These are phyloP conservation scores for Raffaelea ambrosiae DNA, from an alignment of 2,329 filamentous ascomycete species.

Conservation along the genomic window DNA sequence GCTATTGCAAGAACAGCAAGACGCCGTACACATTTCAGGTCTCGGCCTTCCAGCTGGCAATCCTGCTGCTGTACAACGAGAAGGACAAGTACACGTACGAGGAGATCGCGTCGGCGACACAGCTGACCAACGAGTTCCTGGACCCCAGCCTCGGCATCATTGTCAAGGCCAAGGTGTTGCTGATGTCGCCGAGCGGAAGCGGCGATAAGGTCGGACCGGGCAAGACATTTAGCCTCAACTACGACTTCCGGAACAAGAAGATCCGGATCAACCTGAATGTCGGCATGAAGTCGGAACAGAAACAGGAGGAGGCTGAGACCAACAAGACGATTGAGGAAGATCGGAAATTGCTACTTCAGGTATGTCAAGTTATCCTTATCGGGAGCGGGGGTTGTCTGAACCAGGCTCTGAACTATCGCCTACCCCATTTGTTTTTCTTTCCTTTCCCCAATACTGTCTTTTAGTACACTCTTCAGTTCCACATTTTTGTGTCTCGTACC, in stretches of 20 bases:
- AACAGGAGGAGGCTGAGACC: constrained; percentile 92
- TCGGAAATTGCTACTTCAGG: constrained; percentile 91
- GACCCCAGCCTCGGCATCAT: constrained; percentile 82
- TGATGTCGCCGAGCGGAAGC: constrained; percentile 56
- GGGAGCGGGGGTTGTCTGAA: too few relatives aligned
- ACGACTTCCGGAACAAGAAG: constrained; percentile 98
- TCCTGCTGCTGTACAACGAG: constrained; percentile 91
- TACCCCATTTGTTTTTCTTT: background rate
- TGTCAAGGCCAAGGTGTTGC: constrained; percentile 85
- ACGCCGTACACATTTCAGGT: constrained; percentile 95
- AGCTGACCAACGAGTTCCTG: constrained; percentile 70
- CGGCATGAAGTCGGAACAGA: constrained; percentile 88
- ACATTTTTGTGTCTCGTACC: background rate
- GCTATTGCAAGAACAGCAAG: constrained; percentile 83
- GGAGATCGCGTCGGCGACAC: constrained; percentile 75
- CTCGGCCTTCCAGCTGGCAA: constrained; percentile 96
- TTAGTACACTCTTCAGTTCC: background rate
- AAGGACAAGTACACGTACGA: constrained; percentile 77
- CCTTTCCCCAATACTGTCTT: background rate
- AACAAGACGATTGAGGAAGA: constrained; percentile 99
- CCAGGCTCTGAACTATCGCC: too few relatives aligned
- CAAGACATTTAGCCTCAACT: constrained; percentile 77
- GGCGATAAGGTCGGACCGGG: constrained; percentile 69
- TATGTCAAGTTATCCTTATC: too few relatives aligned
- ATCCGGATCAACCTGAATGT: constrained; percentile 95